These are phyloP conservation scores for Xylariaceae sp. DNA, from an alignment of 2,329 filamentous ascomycete genomes.

Conservation along the genomic window DNA sequence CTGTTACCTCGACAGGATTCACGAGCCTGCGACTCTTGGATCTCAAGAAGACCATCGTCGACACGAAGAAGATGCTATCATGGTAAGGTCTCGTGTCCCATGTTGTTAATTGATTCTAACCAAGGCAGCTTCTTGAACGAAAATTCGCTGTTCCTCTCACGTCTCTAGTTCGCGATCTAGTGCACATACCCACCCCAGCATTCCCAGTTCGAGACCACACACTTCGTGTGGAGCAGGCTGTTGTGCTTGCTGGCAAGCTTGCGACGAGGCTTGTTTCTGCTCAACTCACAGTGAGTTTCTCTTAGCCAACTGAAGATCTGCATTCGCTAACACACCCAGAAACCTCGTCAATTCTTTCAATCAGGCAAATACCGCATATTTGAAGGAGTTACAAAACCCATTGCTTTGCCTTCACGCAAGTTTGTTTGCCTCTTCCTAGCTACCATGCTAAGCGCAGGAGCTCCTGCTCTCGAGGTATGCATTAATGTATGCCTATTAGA, in stretches of 20 bases:
- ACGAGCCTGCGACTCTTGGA: conserved; percentile 38
- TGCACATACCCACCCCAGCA: conserved; percentile 29
- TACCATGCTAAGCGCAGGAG: conserved; percentile 43
- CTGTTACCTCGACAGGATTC: conserved; percentile 43
- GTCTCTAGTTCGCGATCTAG: conserved; percentile 40
- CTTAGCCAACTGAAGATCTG: conserved; percentile 4
- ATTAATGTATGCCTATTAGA: conserved; percentile 2
- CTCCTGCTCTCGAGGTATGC: conserved; percentile 42
- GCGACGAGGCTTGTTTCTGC: conserved; percentile 42
- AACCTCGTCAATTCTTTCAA: conserved; percentile 44
- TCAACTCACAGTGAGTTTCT: conserved; percentile 37
- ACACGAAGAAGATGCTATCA: conserved; percentile 45
- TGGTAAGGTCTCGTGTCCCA: conserved; percentile 26
- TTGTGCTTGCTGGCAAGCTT: conserved; percentile 44
- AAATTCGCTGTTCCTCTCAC: conserved; percentile 46
- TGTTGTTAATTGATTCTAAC: conserved; percentile 8
- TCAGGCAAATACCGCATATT: conserved; percentile 49
- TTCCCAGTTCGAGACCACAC: conserved; percentile 19
- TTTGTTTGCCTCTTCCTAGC: conserved; percentile 50
- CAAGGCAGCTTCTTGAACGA: conserved; percentile 42
- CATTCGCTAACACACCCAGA: conserved; percentile 28
- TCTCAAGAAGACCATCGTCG: conserved; percentile 29
- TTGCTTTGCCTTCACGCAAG: conserved; percentile 39
- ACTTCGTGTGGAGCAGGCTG: conserved; percentile 38
- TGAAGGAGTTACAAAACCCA: conserved; percentile 35